phyloP scores from a whole-genome alignment of 805 yeast genomes.

The Candida ortonii region DNA sequence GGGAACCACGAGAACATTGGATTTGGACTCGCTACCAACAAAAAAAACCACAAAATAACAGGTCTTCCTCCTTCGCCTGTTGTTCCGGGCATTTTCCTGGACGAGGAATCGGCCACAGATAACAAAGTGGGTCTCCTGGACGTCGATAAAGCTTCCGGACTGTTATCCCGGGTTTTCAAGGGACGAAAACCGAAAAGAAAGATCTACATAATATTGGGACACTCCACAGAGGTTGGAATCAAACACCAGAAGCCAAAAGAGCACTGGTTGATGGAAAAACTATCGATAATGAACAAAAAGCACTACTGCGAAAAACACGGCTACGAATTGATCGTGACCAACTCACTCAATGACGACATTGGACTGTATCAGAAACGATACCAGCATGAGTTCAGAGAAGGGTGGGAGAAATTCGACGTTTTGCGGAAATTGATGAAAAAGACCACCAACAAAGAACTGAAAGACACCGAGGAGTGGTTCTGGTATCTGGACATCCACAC shows the following conservation, averaged over 20 bases:
- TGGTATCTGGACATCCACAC: constrained; percentile 42
- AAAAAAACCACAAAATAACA: constrained; percentile 19
- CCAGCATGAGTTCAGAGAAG: constrained; percentile 48
- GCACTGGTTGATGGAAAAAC: constrained; percentile 46
- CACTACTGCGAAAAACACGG: constrained; percentile 47
- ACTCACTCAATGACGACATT: constrained; percentile 33
- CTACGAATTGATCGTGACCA: constrained; percentile 42
- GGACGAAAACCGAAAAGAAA: constrained; percentile 31
- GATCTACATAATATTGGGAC: constrained; percentile 38
- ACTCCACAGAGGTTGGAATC: constrained; percentile 40
- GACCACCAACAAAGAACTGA: constrained; percentile 24
- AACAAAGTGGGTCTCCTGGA: constrained; percentile 4
- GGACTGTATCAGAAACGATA: constrained; percentile 44
- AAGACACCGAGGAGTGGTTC: constrained; percentile 35
- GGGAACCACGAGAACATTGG: constrained; percentile 25
- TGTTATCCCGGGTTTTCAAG: too few species aligned
- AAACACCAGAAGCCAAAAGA: constrained; percentile 38
- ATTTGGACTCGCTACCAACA: constrained; percentile 20
- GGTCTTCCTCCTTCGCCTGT: constrained; percentile 29
- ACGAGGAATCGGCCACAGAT: constrained; percentile 8
- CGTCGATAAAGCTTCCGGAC: constrained; percentile 3
- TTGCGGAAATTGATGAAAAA: constrained; percentile 36
- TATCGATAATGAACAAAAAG: constrained; percentile 46
- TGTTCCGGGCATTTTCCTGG: constrained; percentile 27
- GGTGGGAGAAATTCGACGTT: constrained; percentile 42